Percentiles rank a stretch among this genome's conserved stretches.
Evolutionary conservation across 345 rosid genomes (phyloP).

Genomic region (Trapa incisa): DNA sequence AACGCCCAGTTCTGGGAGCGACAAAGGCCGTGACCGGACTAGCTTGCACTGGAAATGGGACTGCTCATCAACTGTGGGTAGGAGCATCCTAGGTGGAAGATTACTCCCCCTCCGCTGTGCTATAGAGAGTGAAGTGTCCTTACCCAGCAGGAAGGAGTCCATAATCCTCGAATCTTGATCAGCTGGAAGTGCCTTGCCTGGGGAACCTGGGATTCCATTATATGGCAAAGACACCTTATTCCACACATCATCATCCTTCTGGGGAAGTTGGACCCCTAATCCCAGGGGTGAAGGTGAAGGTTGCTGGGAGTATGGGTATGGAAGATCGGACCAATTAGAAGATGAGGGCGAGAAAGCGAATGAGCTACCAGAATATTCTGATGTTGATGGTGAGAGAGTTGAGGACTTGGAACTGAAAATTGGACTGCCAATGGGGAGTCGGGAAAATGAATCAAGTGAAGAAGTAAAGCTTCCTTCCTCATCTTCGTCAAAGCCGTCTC

Average conservation of each 20-base stretch:
- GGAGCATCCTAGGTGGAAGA: constrained; percentile 41
- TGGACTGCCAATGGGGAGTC: constrained; percentile 25
- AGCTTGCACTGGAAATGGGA: constrained; percentile 18
- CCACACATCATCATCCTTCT: constrained; percentile 14
- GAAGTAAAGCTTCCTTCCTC: constrained; percentile 17
- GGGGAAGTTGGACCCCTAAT: constrained; percentile 17
- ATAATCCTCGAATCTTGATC: constrained; percentile 16
- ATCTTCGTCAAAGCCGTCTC: constrained; percentile 15
- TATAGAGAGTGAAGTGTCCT: constrained; percentile 30
- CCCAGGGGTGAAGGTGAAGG: constrained; percentile 53
- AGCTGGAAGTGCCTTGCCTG: constrained; percentile 13
- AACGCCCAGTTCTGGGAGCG: constrained; percentile 25
- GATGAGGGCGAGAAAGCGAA: constrained; percentile 60
- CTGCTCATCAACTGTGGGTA: constrained; percentile 30
- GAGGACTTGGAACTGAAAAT: constrained; percentile 45
- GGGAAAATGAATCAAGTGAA: constrained; percentile 33
- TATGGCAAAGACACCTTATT: constrained; percentile 16
- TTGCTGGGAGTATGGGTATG: constrained; percentile 44
- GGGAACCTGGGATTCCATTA: constrained; percentile 19
- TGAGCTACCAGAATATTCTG: constrained; percentile 56
- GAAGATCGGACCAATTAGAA: constrained; percentile 58
- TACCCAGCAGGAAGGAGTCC: constrained; percentile 16
- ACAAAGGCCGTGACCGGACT: constrained; percentile 43
- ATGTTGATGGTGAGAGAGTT: constrained; percentile 51
- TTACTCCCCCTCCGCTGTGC: constrained; percentile 61